phyloP scores from a whole-genome alignment of 2,329 filamentous ascomycete species.

The Calonectria pauciramosa region DNA sequence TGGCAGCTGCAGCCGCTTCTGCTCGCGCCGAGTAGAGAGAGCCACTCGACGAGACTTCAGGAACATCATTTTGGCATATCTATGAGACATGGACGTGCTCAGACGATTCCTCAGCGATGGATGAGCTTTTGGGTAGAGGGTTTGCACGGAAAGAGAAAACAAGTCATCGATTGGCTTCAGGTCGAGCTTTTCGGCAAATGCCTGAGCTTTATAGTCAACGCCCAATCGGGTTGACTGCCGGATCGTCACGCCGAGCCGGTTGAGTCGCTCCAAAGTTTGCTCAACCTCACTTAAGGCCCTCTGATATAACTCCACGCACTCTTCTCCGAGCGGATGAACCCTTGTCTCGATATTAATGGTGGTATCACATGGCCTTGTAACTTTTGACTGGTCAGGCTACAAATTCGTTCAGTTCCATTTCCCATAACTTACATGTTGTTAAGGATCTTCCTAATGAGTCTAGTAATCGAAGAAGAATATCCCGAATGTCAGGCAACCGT shows the following conservation, averaged over 20 bases:
- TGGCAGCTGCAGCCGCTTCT: neutral
- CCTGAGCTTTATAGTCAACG: neutral
- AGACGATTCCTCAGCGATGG: neutral
- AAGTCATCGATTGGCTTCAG: neutral
- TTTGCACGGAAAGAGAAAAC: neutral
- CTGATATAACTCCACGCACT: too few species aligned
- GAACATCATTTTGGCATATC: neutral
- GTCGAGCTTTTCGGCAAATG: neutral
- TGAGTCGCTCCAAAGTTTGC: neutral
- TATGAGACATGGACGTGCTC: neutral
- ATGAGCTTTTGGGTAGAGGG: neutral
- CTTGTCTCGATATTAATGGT: too few species aligned
- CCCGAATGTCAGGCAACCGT: neutral
- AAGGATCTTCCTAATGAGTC: neutral
- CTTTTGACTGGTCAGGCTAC: too few species aligned
- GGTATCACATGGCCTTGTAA: too few species aligned
- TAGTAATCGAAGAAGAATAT: neutral
- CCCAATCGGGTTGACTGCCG: neutral
- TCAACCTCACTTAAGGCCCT: neutral
- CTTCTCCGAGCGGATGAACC: too few species aligned
- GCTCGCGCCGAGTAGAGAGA: neutral
- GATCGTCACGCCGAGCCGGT: neutral
- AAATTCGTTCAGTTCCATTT: too few species aligned
- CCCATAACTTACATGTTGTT: neutral
- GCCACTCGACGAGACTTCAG: neutral